Evolutionary conservation across 768 basidiomycete species (phyloP), one percentile per base, ranked within the genome.

Genomic region (Amanita inopinata): DNA sequence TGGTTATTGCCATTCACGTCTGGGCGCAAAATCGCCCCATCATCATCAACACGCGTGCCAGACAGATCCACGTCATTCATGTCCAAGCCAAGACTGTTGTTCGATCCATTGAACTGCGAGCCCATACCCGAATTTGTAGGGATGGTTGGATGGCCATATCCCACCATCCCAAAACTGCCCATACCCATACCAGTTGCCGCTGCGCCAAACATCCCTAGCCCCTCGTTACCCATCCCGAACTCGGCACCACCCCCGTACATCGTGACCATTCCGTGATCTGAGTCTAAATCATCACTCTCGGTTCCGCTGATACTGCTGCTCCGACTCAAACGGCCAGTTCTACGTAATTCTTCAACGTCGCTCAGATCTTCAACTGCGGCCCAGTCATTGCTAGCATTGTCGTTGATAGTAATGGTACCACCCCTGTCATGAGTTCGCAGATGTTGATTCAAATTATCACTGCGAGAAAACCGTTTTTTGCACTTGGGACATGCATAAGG

Each of bases 401-500:
- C 43, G 25, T 37, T 31, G 11, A 44, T 44, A 17, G 43, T 44
- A 6, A 44, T 44, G 3, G 35, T 7, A 15, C 43, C 43, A 62
- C 2, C 76, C 78, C 17, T 60, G 62, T 23, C 81, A 19, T 94
- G 92, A 36, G 88, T 90, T 48, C 87, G 75, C 46, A 81, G 56
- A 57, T 97, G 93, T 60, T 94, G 89, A 15, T 74, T 77, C 30
- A 97, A 71, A 54, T 93, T 93, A 57, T 94, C 93, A 55, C 80
- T 82, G 55, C 90, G 69, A 50, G 85, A 87, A 61, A 96, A 96
- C 47, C 75, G 71, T 69, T 88, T 89, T 53, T 70, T 66, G 59
- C 91, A 94, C 18, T 67, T 63, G 33, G 71, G 64, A 56, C 91
- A 92, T 41, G 69, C 67, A 60, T 78, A 93, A 0, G 91, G 90